Base-by-base conservation (phyloP, 257 asterid species). In the Ilex aquifolium region DNA sequence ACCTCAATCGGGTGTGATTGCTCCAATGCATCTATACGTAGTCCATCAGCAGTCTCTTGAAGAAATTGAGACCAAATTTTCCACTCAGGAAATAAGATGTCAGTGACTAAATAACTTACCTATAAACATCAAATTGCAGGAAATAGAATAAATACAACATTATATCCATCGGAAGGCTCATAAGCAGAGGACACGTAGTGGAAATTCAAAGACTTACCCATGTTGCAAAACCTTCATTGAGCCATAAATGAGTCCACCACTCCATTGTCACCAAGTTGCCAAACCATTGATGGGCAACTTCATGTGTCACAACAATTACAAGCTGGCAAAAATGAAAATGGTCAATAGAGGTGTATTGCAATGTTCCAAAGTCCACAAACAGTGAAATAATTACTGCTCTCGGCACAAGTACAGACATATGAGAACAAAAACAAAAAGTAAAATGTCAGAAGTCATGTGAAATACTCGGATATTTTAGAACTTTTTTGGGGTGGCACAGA, bases 241-340 rank as follows among this genome's bases (percentile, higher is more conserved):
- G 76, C 84, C 84, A 79, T 53, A 79, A 48, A 67, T 79, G 73
- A 56, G 79, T 79, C 84, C 84, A 79, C 84, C 84, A 79, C 54
- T 75, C 84, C 79, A 79, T 75, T 17, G 81, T 79, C 30, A 79
- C 84, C 49, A 79, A 64, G 67, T 79, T 79, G 52, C 84, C 84
- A n/a, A 79, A 79, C 81, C 81, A 79, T 61, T 79, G 81, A 17
- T 79, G 81, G 39, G 84, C 81, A 69, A 79, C 73, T 76, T 75
- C 84, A 76, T 79, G 84, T 44, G 79, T 77, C 66, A 78, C 80
- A 16, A 78, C 80, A 29, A 72, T 68, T 59, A 78, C 54, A 44
- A 74, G 73, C 83, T 78, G 73, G 2, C 59, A 64, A n/a, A n/a
- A 27, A 14, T 0, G 14, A 59, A 63, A 31, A 46, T 46, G 4